Conservation (phyloP, 805 yeast species). For the Tetrapisispora arboricola region DNA sequence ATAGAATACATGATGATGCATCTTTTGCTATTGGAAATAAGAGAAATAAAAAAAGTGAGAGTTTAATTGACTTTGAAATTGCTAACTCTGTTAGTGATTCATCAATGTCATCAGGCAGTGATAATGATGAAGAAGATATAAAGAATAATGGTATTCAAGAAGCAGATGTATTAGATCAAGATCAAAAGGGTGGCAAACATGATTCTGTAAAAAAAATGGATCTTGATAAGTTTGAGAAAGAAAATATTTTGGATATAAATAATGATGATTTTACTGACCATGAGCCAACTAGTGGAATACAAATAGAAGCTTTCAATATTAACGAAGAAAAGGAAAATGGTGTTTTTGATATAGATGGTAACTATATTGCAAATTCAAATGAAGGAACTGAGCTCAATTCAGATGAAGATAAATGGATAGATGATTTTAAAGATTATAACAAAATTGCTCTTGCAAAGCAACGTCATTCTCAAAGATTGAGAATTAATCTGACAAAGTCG, state of each 20-base stretch:
- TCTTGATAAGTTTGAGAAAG: slow-evolving; percentile 20
- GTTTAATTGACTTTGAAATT: neutral
- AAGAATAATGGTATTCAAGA: neutral
- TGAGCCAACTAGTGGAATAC: slow-evolving; percentile 15
- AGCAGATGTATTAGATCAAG: neutral
- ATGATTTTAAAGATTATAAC: slow-evolving; percentile 11
- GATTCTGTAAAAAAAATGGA: slow-evolving; percentile 7
- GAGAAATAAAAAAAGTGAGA: too few species aligned
- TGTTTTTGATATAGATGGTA: slow-evolving; percentile 41
- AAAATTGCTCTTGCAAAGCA: slow-evolving; percentile 9
- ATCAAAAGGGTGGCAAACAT: too few species aligned
- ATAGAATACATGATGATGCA: too few species aligned
- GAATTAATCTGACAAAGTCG: slow-evolving; percentile 17
- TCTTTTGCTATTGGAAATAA: too few species aligned
- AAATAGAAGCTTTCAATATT: slow-evolving; percentile 44
- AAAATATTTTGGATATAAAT: slow-evolving; percentile 2
- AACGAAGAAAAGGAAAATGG: slow-evolving; percentile 42
- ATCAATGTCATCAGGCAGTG: neutral
- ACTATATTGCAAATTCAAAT: slow-evolving; percentile 31
- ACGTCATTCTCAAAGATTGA: slow-evolving; percentile 6
- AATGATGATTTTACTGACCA: neutral
- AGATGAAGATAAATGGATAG: slow-evolving; percentile 18
- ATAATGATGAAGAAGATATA: neutral
- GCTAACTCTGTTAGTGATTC: slow-evolving; percentile 1
- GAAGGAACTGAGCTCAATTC: slow-evolving; percentile 18